phyloP scores from a whole-genome alignment of 352 stramenopile genomes.

The Phytopythium helicoides region DNA sequence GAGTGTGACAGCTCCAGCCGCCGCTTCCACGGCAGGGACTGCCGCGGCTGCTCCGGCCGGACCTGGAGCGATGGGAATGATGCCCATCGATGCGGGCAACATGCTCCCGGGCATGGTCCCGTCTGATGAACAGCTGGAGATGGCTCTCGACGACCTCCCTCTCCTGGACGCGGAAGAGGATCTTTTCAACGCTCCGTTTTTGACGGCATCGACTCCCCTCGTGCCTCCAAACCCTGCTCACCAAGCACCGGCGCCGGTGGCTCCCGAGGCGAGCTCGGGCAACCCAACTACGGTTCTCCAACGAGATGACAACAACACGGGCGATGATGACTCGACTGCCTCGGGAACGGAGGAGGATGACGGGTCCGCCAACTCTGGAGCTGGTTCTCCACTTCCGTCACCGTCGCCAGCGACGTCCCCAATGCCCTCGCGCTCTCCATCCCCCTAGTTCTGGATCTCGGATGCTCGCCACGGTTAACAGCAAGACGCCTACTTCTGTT shows the following conservation, averaged over 20 bases:
- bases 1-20: background rate
- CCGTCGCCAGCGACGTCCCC: slow-evolving; percentile 51
- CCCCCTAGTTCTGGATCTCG: slow-evolving; percentile 20
- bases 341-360: slow-evolving; percentile 42
- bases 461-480: background rate
- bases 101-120: slow-evolving; percentile 33
- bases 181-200: slow-evolving; percentile 38
- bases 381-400: slow-evolving; percentile 49
- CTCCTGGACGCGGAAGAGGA: slow-evolving; percentile 73
- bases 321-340: slow-evolving; percentile 33
- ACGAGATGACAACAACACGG: slow-evolving; percentile 41
- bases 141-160: slow-evolving; percentile 65
- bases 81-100: slow-evolving; percentile 9
- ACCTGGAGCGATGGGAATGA: slow-evolving; percentile 14
- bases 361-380: slow-evolving; percentile 58
- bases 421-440: slow-evolving; percentile 60
- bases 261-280: too few species aligned
- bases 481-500: background rate
- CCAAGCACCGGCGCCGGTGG: background rate
- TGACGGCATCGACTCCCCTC: slow-evolving; percentile 14
- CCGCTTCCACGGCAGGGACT: slow-evolving; percentile 10
- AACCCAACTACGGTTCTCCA: slow-evolving; percentile 3
- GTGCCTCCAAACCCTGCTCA: slow-evolving; percentile 1
- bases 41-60: background rate
- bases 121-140: slow-evolving; percentile 72